A percentile compares a stretch with the other conserved stretches of the same genome.
Evolutionary conservation across 176 grass and related monocot genomes (phyloP).

Genomic region (Thinopyrum elongatum): DNA sequence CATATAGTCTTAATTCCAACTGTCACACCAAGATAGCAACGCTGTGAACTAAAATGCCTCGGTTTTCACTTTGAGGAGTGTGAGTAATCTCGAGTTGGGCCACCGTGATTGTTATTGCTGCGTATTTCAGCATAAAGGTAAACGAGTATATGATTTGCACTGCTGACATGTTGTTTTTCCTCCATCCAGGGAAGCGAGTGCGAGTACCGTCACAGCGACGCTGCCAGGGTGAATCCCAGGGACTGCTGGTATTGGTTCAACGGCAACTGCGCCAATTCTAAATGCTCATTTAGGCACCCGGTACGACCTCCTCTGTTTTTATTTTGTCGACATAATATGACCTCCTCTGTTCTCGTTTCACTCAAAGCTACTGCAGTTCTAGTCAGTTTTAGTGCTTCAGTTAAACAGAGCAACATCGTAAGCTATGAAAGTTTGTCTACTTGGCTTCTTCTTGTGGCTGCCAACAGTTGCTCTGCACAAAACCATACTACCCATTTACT

Average conservation of each 20-base stretch:
- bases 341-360: not conserved
- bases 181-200: slow-evolving; percentile 55
- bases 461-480: not conserved
- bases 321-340: not conserved
- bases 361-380: not conserved
- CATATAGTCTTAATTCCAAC: too few species aligned
- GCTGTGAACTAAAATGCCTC: not conserved
- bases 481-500: not conserved
- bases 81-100: not conserved
- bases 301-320: slow-evolving; percentile 21
- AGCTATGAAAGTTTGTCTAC: not conserved
- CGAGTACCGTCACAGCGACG: slow-evolving; percentile 59
- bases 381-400: not conserved
- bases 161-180: slow-evolving; percentile 9
- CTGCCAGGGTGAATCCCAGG: slow-evolving; percentile 71
- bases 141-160: not conserved
- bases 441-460: not conserved
- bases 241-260: slow-evolving; percentile 78
- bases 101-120: not conserved
- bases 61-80: not conserved
- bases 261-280: slow-evolving; percentile 60
- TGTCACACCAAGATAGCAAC: not conserved
- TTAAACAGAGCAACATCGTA: not conserved
- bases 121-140: not conserved
- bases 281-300: slow-evolving; percentile 69